Conservation (phyloP, 1,284 basidiomycete genomes). For the Neotropicomus parvogracilis region DNA sequence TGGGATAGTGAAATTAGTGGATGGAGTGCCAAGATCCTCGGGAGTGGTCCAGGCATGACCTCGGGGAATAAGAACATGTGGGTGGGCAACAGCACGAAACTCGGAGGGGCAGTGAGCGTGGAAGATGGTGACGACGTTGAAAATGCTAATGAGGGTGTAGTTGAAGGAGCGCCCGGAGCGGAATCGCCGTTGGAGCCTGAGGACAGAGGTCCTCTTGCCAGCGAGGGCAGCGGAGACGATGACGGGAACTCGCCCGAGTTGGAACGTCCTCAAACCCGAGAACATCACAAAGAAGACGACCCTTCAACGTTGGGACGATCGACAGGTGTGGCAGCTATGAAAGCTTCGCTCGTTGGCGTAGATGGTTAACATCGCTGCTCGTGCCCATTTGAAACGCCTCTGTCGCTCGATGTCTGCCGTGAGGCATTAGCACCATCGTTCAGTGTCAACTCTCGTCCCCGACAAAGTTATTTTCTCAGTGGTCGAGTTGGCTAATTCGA, state of each 20-base stretch:
- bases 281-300: conserved; percentile 19
- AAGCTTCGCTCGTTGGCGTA: conserved; percentile 1
- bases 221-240: conserved; percentile 6
- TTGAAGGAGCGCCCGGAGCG: conserved; percentile 7
- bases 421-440: neutral
- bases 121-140: conserved; percentile 33
- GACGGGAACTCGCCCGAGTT: conserved; percentile 4
- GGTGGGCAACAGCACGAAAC: conserved; percentile 55
- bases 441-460: neutral
- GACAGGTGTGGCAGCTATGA: conserved; percentile 24
- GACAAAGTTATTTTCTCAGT: neutral
- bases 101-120: conserved; percentile 45
- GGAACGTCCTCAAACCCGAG: conserved; percentile 1
- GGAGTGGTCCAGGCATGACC: conserved; percentile 40
- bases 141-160: conserved; percentile 13
- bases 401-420: neutral
- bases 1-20: conserved; percentile 82
- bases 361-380: conserved; percentile 5
- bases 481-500: conserved; percentile 9
- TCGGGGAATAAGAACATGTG: conserved; percentile 51
- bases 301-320: conserved; percentile 31
- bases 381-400: neutral
- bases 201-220: conserved; percentile 9
- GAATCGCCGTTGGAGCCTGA: conserved; percentile 10
- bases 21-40: conserved; percentile 71